phyloP scores from a whole-genome alignment of 768 basidiomycete species.

The Vararia minispora region DNA sequence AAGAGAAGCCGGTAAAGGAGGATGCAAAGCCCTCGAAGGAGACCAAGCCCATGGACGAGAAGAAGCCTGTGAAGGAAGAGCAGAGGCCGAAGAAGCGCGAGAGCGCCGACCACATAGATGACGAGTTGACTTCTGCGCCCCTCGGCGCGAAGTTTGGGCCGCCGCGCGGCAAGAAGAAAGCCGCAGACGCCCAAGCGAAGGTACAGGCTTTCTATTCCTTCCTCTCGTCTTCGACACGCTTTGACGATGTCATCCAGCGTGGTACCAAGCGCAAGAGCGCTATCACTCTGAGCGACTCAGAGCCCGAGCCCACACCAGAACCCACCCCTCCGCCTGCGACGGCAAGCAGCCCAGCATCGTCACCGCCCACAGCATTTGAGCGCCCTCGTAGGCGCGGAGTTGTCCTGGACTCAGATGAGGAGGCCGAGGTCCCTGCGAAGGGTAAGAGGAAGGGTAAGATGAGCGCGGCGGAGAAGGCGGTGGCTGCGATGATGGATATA shows the following conservation, averaged over 20 bases:
- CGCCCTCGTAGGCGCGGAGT: too few relatives aligned
- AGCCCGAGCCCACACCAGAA: slow-evolving; percentile 10
- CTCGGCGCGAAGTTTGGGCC: background rate
- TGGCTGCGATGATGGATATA: slow-evolving; percentile 64
- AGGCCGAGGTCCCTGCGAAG: slow-evolving; percentile 24
- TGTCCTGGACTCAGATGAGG: slow-evolving; percentile 52
- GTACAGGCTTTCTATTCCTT: background rate
- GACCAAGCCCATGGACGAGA: slow-evolving; percentile 3
- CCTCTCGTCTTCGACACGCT: background rate
- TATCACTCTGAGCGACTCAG: slow-evolving; percentile 14
- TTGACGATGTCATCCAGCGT: slow-evolving; percentile 13
- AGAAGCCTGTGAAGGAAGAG: slow-evolving; percentile 11
- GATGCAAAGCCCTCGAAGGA: slow-evolving; percentile 12
- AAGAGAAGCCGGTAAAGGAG: slow-evolving; percentile 5
- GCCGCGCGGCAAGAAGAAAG: background rate
- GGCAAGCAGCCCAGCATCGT: slow-evolving; percentile 35
- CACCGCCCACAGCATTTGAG: too few relatives aligned
- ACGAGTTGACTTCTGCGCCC: too few relatives aligned
- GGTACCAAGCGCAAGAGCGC: slow-evolving; percentile 23
- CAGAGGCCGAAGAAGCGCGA: background rate
- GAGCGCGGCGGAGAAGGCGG: slow-evolving; percentile 28
- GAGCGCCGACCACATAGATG: too few relatives aligned
- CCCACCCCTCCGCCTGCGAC: slow-evolving; percentile 8
- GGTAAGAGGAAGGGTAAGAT: slow-evolving; percentile 21
- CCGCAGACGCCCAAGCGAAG: slow-evolving; percentile 1